These are phyloP conservation scores for Phaeomoniella chlamydospora DNA, from an alignment of 2,329 filamentous ascomycete genomes.

Conservation along the genomic window DNA sequence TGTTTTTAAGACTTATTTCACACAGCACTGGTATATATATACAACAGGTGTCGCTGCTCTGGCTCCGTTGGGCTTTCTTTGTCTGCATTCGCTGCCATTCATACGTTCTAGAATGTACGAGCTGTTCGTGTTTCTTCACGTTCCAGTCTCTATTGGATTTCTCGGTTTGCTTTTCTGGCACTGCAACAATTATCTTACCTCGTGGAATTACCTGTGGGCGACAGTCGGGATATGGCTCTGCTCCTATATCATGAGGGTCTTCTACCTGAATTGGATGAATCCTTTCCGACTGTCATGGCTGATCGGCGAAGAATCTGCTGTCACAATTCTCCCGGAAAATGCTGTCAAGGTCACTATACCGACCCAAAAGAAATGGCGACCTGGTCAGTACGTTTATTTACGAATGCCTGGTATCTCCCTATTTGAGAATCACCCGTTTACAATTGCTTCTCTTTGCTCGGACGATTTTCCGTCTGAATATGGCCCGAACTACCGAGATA, in stretches of 20 bases:
- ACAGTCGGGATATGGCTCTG: constrained; percentile 65
- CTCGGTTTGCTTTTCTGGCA: constrained; percentile 89
- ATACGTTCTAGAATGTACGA: constrained; percentile 71
- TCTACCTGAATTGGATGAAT: constrained; percentile 81
- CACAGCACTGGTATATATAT: constrained; percentile 49
- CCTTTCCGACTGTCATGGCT: constrained; percentile 68
- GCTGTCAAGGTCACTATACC: constrained; percentile 93
- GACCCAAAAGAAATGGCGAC: constrained; percentile 82
- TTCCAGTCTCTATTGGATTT: constrained; percentile 68
- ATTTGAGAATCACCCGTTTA: constrained; percentile 91
- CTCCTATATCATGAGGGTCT: constrained; percentile 60
- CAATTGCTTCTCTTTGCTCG: constrained; percentile 81
- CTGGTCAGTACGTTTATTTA: constrained; percentile 88
- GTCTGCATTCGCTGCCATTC: constrained; percentile 67
- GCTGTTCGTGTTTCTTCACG: constrained; percentile 67
- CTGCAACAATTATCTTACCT: constrained; percentile 78
- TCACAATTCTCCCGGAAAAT: constrained; percentile 80
- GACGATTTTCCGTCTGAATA: constrained; percentile 89
- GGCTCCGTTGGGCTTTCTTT: constrained; percentile 69
- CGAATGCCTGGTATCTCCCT: constrained; percentile 85
- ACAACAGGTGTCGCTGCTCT: constrained; percentile 70
- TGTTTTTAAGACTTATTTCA: constrained; percentile 58
- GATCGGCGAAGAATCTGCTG: constrained; percentile 80
- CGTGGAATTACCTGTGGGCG: constrained; percentile 78
- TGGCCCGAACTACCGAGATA: constrained; percentile 74